A percentile compares a stretch with the other conserved stretches of the same genome.
Evolutionary conservation across 2,329 filamentous ascomycete species (phyloP).

Genomic region (Aspergillus glaucus): DNA sequence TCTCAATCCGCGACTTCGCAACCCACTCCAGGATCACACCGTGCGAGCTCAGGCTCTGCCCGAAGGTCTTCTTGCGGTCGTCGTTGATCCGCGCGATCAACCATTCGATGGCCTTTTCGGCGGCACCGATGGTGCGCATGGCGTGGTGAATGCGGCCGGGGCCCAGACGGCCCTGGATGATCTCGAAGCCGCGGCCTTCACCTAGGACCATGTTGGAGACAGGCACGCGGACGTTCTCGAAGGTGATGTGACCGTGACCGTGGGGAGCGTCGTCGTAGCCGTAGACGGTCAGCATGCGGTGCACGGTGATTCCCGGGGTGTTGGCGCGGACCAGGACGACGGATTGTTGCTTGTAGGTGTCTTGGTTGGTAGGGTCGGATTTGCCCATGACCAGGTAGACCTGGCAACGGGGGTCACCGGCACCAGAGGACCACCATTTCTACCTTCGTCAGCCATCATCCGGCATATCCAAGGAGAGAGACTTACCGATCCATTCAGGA

Average conservation of each 20-base stretch:
- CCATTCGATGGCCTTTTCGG: constrained; percentile 89
- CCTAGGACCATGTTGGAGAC: constrained; percentile 79
- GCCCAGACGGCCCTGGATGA: constrained; percentile 93
- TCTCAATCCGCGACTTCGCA: constrained; percentile 84
- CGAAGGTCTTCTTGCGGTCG: constrained; percentile 81
- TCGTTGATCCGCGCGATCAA: constrained; percentile 94
- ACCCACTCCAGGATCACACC: constrained; percentile 95
- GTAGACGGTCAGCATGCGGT: constrained; percentile 90
- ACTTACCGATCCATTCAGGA: constrained; percentile 76
- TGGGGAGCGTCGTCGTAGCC: constrained; percentile 98
- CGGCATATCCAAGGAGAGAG: background rate
- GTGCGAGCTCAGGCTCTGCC: constrained; percentile 78
- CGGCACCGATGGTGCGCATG: constrained; percentile 88
- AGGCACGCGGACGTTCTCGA: constrained; percentile 85
- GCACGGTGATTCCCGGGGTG: constrained; percentile 79
- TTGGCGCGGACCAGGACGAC: constrained; percentile 80
- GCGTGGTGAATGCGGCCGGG: constrained; percentile 96
- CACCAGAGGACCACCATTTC: constrained; percentile 99
- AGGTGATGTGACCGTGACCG: constrained; percentile 87
- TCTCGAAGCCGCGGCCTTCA: constrained; percentile 91
- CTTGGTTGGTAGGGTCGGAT: constrained; percentile 66
- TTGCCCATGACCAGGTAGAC: constrained; percentile 98
- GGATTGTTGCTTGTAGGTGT: constrained; percentile 84
- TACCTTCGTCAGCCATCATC: constrained; percentile 28
- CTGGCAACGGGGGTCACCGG: constrained; percentile 84